A percentile compares a stretch with the other conserved stretches of the same genome.
These are phyloP conservation scores for Phyllosticta ampelicida DNA, from an alignment of 2,329 filamentous ascomycete genomes.

Conservation along the genomic window DNA sequence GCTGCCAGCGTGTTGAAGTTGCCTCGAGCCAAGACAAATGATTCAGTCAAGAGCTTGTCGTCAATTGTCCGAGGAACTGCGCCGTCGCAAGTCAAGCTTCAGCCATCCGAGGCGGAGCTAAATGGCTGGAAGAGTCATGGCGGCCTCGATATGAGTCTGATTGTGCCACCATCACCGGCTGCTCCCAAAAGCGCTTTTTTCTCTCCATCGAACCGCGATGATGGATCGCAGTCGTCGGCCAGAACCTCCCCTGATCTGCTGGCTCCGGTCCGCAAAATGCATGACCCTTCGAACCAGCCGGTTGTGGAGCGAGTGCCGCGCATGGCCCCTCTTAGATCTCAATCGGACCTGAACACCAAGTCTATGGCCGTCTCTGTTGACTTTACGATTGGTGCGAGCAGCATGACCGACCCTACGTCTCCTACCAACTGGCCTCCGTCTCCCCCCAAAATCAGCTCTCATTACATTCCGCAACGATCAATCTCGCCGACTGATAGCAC, in stretches of 20 bases:
- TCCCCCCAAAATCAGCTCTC: not conserved
- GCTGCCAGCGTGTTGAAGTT: constrained; percentile 25
- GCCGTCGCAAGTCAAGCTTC: constrained; percentile 17
- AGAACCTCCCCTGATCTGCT: constrained; percentile 2
- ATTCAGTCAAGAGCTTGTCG: constrained; percentile 14
- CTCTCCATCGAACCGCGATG: not conserved
- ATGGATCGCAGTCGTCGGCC: not conserved
- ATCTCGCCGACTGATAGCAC: not conserved
- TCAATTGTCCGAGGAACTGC: constrained; percentile 14
- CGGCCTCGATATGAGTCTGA: constrained; percentile 25
- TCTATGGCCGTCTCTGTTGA: constrained; percentile 4
- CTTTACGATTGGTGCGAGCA: constrained; percentile 5
- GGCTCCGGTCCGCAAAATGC: not conserved
- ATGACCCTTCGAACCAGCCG: constrained; percentile 1
- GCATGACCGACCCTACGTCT: not conserved
- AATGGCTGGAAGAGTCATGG: constrained; percentile 26
- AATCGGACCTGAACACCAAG: not conserved
- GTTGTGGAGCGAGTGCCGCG: constrained; percentile 5
- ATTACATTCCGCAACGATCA: constrained; percentile 2
- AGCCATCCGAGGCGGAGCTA: constrained; percentile 27
- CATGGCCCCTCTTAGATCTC: not conserved
- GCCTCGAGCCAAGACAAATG: constrained; percentile 15
- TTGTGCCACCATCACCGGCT: constrained; percentile 23
- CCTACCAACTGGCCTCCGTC: not conserved
- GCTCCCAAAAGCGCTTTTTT: constrained; percentile 11